Conservation (phyloP, 2,329 filamentous ascomycete species). For the Microdochium bolleyi region DNA sequence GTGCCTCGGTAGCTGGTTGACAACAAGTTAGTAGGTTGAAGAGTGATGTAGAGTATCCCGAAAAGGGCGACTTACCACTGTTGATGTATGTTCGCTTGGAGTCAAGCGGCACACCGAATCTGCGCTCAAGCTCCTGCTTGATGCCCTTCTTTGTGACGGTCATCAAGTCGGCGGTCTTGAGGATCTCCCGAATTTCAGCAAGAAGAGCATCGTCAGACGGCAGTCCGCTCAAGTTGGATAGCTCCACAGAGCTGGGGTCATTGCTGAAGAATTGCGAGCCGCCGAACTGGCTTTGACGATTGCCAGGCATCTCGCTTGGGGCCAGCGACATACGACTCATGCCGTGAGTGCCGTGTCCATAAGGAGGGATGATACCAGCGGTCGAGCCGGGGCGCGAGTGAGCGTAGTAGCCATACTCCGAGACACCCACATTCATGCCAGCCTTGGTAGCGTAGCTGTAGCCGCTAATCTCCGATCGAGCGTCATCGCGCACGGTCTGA, state of each 20-base stretch:
- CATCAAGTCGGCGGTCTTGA: constrained; percentile 91
- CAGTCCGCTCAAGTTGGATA: constrained; percentile 65
- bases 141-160: constrained; percentile 97
- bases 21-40: constrained; percentile 17
- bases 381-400: constrained; percentile 50
- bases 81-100: constrained; percentile 89
- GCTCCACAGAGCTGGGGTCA: constrained; percentile 54
- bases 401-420: constrained; percentile 55
- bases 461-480: constrained; percentile 82
- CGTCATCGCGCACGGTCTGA: constrained; percentile 74
- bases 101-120: constrained; percentile 82
- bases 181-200: constrained; percentile 88
- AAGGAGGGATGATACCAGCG: constrained; percentile 34
- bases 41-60: background rate
- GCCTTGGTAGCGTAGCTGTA: constrained; percentile 90
- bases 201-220: constrained; percentile 86
- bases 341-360: constrained; percentile 38
- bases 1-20: constrained; percentile 61
- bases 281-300: constrained; percentile 54
- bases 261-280: constrained; percentile 50
- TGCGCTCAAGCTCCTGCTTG: constrained; percentile 83
- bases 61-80: constrained; percentile 56
- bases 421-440: constrained; percentile 42
- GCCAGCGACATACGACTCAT: constrained; percentile 72
- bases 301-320: constrained; percentile 56